Evolutionary conservation across 306 rosid species (phyloP).

Genomic region (Medicago arabica): DNA sequence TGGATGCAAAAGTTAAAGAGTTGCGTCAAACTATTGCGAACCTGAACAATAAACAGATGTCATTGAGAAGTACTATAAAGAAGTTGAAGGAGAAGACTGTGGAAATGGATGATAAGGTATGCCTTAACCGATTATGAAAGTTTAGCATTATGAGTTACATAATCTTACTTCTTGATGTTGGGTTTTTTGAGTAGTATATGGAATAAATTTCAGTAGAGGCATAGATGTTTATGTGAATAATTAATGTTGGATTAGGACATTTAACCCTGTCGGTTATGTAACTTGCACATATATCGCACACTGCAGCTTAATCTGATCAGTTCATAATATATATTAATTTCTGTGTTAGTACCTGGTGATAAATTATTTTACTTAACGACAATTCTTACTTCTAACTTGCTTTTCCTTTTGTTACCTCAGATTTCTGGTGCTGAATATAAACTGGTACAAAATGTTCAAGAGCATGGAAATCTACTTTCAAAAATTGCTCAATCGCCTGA

Average conservation of each 20-base stretch:
- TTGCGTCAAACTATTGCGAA: slow-evolving; percentile 65
- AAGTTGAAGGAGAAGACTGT: slow-evolving; percentile 70
- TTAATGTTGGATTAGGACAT: background rate
- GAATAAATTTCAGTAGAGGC: background rate
- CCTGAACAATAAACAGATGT: slow-evolving; percentile 72
- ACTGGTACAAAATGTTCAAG: slow-evolving; percentile 77
- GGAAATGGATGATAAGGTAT: slow-evolving; percentile 83
- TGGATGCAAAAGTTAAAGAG: slow-evolving; percentile 73
- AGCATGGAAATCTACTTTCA: slow-evolving; percentile 79
- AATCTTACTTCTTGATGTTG: slow-evolving; percentile 24
- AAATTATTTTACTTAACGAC: background rate
- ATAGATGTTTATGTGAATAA: background rate
- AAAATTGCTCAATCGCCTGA: slow-evolving; percentile 91
- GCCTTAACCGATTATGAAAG: slow-evolving; percentile 1
- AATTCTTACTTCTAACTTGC: background rate
- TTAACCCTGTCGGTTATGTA: slow-evolving; percentile 11
- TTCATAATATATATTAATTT: background rate
- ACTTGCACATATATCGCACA: background rate
- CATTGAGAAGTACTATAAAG: slow-evolving; percentile 60
- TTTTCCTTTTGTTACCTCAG: slow-evolving; percentile 48
- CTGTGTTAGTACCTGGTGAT: background rate
- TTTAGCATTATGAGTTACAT: slow-evolving; percentile 8
- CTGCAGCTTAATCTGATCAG: slow-evolving; percentile 14
- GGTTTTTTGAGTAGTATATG: slow-evolving; percentile 14
- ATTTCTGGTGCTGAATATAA: slow-evolving; percentile 77